phyloP scores from a whole-genome alignment of 2,329 filamentous ascomycete genomes.

The Aspergillus pseudoterreus region DNA sequence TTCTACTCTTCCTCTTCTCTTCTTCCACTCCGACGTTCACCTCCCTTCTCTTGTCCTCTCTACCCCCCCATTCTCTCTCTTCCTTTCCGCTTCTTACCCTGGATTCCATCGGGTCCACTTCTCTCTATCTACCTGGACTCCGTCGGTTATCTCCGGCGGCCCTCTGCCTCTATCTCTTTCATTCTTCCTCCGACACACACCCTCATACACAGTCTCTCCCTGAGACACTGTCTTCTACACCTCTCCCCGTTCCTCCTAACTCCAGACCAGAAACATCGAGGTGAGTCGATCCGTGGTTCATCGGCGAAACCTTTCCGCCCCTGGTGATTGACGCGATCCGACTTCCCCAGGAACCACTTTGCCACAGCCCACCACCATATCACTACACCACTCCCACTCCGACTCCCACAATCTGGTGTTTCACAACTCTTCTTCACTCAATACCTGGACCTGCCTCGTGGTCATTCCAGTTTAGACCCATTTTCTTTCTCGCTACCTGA shows the following conservation, averaged over 20 bases:
- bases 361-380: background rate
- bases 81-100: conserved; percentile 5
- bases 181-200: background rate
- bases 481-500: background rate
- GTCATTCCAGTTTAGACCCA: too few species aligned
- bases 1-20: background rate
- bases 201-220: background rate
- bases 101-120: conserved; percentile 8
- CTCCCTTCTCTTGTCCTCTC: background rate
- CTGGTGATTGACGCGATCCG: background rate
- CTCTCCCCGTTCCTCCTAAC: background rate
- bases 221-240: background rate
- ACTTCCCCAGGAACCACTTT: background rate
- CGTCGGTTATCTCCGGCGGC: conserved; percentile 26
- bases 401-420: too few species aligned
- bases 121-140: conserved; percentile 20
- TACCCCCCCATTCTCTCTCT: background rate
- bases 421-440: too few species aligned
- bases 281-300: background rate
- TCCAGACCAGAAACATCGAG: too few species aligned
- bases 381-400: too few species aligned
- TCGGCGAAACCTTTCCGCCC: background rate
- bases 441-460: too few species aligned
- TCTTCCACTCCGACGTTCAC: background rate
- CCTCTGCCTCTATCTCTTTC: conserved; percentile 8